Base-by-base conservation (phyloP, 2,329 filamentous ascomycete genomes). In the Nemania sp. region DNA sequence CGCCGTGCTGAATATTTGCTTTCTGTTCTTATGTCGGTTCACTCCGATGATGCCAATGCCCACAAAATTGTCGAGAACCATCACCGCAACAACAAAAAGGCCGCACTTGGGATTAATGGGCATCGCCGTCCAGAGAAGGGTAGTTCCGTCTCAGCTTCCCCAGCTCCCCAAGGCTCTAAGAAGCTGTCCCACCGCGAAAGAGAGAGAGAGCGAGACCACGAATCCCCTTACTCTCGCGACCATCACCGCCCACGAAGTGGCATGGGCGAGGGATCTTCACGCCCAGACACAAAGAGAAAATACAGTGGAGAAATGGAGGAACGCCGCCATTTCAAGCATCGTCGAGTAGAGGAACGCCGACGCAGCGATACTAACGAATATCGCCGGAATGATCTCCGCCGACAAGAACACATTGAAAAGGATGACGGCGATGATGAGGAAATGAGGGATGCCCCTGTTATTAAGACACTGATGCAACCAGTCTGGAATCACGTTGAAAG, bases 1-100 rank as follows among this genome's bases (percentile, higher is more conserved):
- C 90, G 94, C 42, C 89, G 94, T 54, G 90, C 93, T 8, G 94
- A 97, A 67, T 99, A 99, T 68, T 81, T 99, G 12, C 80, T 99
- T 34, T 96, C 91, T n/a, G 91, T 99, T 1, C 77, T 99, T 56
- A 91, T 93, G 68, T 90, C 84, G 11, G 86, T 96, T 67, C 91
- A 95, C 72, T 88, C 86, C 2, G 85, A 84, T 57, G 90, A 96
- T 66, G 80, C 82, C 24, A 83, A 83, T 17, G 89, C 88, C 3
- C 91, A 90, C 70, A 86, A 86, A 66, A 84, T 88, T 1, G 86
- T 95, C 23, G 92, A 96, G 65, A 96, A 96, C 61, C 92, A 97
- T 65, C 92, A 96, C 70, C 90, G 92, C 50, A 96, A 93, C 74
- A 96, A 92, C 75, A 96, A 96, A 76, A 93, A 95, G 67, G 73